Evolutionary conservation across 176 grass and related monocot species (phyloP), one percentile per base, ranked within the genome.

Genomic region (Musa schizocarpa): DNA sequence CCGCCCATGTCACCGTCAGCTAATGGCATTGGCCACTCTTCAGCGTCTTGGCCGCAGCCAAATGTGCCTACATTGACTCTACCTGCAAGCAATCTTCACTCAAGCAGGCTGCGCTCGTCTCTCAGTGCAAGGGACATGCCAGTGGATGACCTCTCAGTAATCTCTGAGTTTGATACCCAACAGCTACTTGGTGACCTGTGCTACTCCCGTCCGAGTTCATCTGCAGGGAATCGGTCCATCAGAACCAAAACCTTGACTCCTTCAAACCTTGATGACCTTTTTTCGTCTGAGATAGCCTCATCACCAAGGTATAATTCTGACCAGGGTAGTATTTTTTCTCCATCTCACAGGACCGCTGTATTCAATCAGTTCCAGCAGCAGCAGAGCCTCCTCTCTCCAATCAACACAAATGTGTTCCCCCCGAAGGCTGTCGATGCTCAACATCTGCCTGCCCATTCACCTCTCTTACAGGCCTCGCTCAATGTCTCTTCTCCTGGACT

Each of bases 81-180:
- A 29, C 75, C 75, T 11, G 62, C 61, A 1, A 77, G 75, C 58
- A 90, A 82, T 83, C 75, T 85, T 9, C 93, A 96, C 71, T 82
- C 83, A 17, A 96, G 93, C 66, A 87, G 93, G 74, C 76, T 96
- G 52, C 87, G 93, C 1, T 83, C 93, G 64, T 92, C 93, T 53
- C 89, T 88, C 74, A 96, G 92, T 72, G 89, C 93, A 65, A 89
- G 93, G 77, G 89, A 92, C 77, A 87, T 79, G 55, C 68, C 82
- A 0, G 64, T 74, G 67, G 93, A 92, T 81, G 89, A 96, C 54
- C 83, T 90, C 50, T 88, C 85, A 0, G 24, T 81, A 20, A 71
- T 96, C 9, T 82, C 88, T 0, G 93, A 96, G 11, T 87, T 88
- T 0, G 82, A 84, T 54, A 80, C 88, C 61, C 79, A 82, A 13